Base-by-base conservation (phyloP, 129 eudicot species). In the Calendula officinalis region DNA sequence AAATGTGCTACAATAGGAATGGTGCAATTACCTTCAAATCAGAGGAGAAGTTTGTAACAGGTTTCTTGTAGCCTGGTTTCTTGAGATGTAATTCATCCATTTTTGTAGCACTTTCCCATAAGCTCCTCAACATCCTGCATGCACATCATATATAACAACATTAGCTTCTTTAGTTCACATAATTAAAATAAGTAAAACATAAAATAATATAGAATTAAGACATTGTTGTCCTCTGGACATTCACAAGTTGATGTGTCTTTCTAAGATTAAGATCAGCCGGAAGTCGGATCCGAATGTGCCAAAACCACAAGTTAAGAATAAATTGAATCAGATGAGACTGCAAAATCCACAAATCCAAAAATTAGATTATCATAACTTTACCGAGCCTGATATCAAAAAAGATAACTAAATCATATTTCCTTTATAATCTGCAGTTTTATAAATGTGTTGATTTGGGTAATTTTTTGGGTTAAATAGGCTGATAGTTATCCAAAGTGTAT, bases 21-120 rank as follows among this genome's bases (percentile, higher is more conserved):
- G 17, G n/a, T 47, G 30, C 30, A 22, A 22, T 22, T 22, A 64
- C 97, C 97, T 90, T 90, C 45, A 90, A 60, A 60, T 90, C 95
- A 10, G n/a, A n/a, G n/a, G 97, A 86, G 5, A 90, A 90, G 62
- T 90, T 90, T 15, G 97, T 53, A 35, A 90, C 90, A 6, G n/a
- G n/a, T n/a, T n/a, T n/a, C n/a, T n/a, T n/a, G n/a, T n/a, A n/a
- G n/a, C n/a, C n/a, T n/a, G 84, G 70, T 86, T 90, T 90, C 64
- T 77, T 79, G 85, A 90, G 97, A 77, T 90, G 97, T 40, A 90
- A 54, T 90, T 90, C 97, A 90, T 90, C 97, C 97, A 90, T 50
- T 86, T 90, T 62, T 86, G 55, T 36, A 90, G 73, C 39, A 90
- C 52, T 76, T 90, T 90, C 81, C 86, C 79, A 90, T 81, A 53